phyloP scores from a whole-genome alignment of 371 early-diverging fungal species.

The Mortierella sp. region DNA sequence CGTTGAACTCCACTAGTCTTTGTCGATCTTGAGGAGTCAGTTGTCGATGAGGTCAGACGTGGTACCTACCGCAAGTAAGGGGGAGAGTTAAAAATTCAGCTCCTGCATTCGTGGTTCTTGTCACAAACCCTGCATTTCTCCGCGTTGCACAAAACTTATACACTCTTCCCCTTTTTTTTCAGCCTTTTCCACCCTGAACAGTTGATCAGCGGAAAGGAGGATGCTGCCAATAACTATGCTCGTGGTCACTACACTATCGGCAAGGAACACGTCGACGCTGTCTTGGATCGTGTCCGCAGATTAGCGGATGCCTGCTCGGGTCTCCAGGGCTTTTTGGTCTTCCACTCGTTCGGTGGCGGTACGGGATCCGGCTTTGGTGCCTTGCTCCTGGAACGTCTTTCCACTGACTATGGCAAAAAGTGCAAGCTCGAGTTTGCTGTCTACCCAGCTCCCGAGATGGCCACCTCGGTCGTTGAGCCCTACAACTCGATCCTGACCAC shows the following conservation, averaged over 20 bases:
- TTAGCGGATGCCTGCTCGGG: conserved; percentile 98
- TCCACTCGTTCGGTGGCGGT: conserved; percentile 99
- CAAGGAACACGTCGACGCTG: conserved; percentile 97
- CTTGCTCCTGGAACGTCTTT: conserved; percentile 96
- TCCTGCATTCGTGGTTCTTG: background rate
- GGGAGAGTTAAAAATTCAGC: background rate
- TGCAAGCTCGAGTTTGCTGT: conserved; percentile 99
- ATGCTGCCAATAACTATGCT: conserved; percentile 99
- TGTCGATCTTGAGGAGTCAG: conserved; percentile 98
- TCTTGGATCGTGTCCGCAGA: conserved; percentile 97
- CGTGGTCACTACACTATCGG: conserved; percentile 99
- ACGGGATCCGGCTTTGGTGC: conserved; percentile 99
- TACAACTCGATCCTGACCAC: conserved; percentile 98
- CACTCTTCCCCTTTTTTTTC: background rate
- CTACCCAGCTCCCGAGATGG: conserved; percentile 98
- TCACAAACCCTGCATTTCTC: too few relatives aligned
- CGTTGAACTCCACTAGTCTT: conserved; percentile 67
- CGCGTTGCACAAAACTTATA: background rate
- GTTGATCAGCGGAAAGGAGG: conserved; percentile 98
- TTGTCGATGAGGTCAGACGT: conserved; percentile 96
- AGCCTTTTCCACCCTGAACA: conserved; percentile 99
- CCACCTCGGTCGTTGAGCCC: conserved; percentile 97
- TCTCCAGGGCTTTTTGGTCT: conserved; percentile 96
- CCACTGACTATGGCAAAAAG: conserved; percentile 98
- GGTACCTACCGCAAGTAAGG: conserved; percentile 85